Evolutionary conservation across 2,329 filamentous ascomycete genomes (phyloP), one percentile per base, ranked within the genome.

Genomic region (Stromatinia cepivora): DNA sequence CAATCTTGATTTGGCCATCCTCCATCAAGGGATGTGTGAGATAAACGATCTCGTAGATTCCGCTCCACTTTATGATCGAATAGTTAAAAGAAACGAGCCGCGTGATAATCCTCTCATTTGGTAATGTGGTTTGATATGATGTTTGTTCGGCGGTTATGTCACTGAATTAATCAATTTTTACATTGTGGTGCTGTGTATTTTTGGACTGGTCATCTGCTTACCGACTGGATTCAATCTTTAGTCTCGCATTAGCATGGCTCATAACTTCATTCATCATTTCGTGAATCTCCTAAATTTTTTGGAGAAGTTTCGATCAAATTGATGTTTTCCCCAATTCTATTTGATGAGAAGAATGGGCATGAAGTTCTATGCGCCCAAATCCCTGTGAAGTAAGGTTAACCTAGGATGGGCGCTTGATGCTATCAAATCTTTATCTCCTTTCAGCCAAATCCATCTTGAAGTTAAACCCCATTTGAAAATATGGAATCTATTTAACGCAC

Each of bases 401-500:
- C 59, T 1, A 36, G 0, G 8, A 10, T 20, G 1, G 31, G 59
- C 45, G 45, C 45, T 42, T 50, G 50, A 50, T n/a, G 11, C 59
- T 36, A 50, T 63, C 36, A 11, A 36, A 17, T n/a, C 28, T 10
- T 42, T 20, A 39, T 36, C 31, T 63, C 46, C 11, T 50, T 50
- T 50, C 22, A 9, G 10, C 22, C 31, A 36, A 50, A 50, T 36
- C 11, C 45, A 50, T 34, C 59, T 42, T 36, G 7, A 50, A 63
- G 13, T 17, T 22, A 15, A 17, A 28, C 42, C 42, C 20, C 28
- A 15, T 61, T 22, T 46, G 42, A 42, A 11, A 48, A 28, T 20
- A 15, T 42, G 31, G 22, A 64, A 64, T 64, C 6, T 64, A 64
- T 64, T 28, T 53, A 31, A 17, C 34, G 61, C 45, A 42, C 22